Conservation (phyloP, 2,329 filamentous ascomycete species). For the Talaromyces sp. region DNA sequence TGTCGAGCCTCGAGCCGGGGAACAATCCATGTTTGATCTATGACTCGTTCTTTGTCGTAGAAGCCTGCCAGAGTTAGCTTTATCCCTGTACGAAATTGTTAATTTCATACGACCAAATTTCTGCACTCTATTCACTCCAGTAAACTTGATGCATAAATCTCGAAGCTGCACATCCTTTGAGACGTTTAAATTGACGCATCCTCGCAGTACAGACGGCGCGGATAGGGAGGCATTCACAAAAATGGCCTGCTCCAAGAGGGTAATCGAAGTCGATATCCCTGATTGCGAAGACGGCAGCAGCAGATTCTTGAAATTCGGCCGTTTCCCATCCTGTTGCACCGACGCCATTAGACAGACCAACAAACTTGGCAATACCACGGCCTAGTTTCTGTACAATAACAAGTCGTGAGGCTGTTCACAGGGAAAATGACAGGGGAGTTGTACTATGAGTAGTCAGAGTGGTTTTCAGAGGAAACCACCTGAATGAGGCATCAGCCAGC, state of each 20-base stretch:
- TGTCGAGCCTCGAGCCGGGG: slow-evolving; percentile 9
- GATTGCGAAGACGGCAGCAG: background rate
- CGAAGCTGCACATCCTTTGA: slow-evolving; percentile 16
- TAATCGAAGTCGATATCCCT: background rate
- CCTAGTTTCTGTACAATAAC: background rate
- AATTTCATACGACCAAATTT: slow-evolving; percentile 17
- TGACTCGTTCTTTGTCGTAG: slow-evolving; percentile 7
- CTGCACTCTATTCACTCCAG: slow-evolving; percentile 8
- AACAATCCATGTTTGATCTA: slow-evolving; percentile 9
- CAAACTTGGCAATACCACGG: background rate
- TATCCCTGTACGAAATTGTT: background rate
- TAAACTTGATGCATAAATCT: slow-evolving; percentile 10
- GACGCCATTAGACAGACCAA: background rate
- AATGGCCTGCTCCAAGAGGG: slow-evolving; percentile 15
- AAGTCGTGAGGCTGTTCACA: background rate
- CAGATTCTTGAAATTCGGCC: background rate
- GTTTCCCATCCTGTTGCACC: background rate
- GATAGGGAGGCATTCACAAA: slow-evolving; percentile 11
- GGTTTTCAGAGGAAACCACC: background rate
- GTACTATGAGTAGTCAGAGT: background rate
- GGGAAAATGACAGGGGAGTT: background rate
- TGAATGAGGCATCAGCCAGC: background rate
- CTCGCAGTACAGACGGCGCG: slow-evolving; percentile 17
- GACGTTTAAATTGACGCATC: slow-evolving; percentile 6
- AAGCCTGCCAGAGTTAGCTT: background rate